phyloP scores from a whole-genome alignment of 2,329 filamentous ascomycete genomes.

The Grosmannia huntii region DNA sequence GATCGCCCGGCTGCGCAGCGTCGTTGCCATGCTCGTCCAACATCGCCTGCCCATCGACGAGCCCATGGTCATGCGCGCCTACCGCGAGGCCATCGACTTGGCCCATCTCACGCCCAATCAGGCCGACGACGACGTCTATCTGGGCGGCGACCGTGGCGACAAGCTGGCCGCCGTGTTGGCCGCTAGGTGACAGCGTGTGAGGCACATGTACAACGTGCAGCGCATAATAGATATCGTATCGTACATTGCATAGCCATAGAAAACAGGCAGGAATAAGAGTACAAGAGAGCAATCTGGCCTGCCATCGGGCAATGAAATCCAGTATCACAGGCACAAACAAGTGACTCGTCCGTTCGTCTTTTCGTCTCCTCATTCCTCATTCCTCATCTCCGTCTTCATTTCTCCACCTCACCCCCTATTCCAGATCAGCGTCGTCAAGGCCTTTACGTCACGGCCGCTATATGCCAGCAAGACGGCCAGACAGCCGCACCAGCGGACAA shows the following conservation, averaged over 20 bases:
- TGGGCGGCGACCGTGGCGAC: conserved; percentile 44
- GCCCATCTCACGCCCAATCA: conserved; percentile 42
- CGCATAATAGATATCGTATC: neutral
- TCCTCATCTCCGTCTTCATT: neutral
- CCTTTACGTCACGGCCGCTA: conserved; percentile 13
- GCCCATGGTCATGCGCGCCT: conserved; percentile 71
- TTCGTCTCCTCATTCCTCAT: neutral
- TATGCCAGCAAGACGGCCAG: conserved; percentile 25
- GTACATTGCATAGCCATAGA: neutral
- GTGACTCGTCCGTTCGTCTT: neutral
- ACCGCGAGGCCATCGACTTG: conserved; percentile 68
- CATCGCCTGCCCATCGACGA: conserved; percentile 78
- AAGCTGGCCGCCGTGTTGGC: conserved; percentile 32
- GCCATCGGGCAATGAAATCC: neutral
- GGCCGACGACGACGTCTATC: conserved; percentile 43
- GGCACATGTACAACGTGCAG: neutral
- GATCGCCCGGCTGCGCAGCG: conserved; percentile 71
- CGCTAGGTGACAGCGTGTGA: conserved; percentile 3
- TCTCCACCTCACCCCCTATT: neutral
- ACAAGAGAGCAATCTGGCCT: neutral
- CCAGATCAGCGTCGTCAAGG: conserved; percentile 7
- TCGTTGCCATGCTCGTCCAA: conserved; percentile 73
- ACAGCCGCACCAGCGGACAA: conserved; percentile 33
- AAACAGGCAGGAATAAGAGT: neutral
- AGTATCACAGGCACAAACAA: neutral